Evolutionary conservation across 2,329 filamentous ascomycete genomes (phyloP).

Genomic region (Chaetomium sp.): DNA sequence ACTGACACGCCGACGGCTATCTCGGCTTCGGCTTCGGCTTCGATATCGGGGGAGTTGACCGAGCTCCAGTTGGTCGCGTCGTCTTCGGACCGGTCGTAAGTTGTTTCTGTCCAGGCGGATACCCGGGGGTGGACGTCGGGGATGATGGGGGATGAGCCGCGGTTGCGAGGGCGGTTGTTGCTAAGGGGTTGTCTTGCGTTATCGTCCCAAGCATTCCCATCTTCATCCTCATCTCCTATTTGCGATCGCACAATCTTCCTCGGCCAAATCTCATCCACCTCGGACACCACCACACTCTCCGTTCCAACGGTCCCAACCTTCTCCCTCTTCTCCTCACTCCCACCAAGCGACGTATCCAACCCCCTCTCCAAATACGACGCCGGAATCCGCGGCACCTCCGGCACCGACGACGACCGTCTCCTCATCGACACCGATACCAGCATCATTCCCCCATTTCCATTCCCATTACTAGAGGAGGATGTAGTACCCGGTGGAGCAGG

Average conservation of each 20-base stretch:
- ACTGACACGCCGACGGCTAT: slow-evolving; percentile 39
- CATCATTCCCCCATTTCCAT: too few relatives aligned
- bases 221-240: slow-evolving; percentile 29
- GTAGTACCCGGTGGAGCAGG: slow-evolving; percentile 30
- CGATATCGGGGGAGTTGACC: slow-evolving; percentile 37
- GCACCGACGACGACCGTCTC: slow-evolving; percentile 37
- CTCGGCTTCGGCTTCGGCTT: slow-evolving; percentile 17
- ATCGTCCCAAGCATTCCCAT: slow-evolving; percentile 31
- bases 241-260: slow-evolving; percentile 13
- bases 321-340: slow-evolving; percentile 18
- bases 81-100: slow-evolving; percentile 32
- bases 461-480: too few relatives aligned
- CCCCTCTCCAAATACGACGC: slow-evolving; percentile 23
- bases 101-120: slow-evolving; percentile 31
- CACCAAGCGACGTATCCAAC: slow-evolving; percentile 17
- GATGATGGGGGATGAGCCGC: slow-evolving; percentile 46
- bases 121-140: slow-evolving; percentile 30
- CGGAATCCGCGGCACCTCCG: slow-evolving; percentile 38
- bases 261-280: slow-evolving; percentile 29
- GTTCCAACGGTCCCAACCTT: slow-evolving; percentile 19
- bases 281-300: slow-evolving; percentile 32
- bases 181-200: slow-evolving; percentile 10
- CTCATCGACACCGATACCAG: not conserved
- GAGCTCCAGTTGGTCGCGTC: slow-evolving; percentile 44
- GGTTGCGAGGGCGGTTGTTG: slow-evolving; percentile 30